Percentiles rank a stretch among this genome's conserved stretches.
Conservation (phyloP, 2,329 filamentous ascomycete species). For the Paraphaeosphaeria minitans region DNA sequence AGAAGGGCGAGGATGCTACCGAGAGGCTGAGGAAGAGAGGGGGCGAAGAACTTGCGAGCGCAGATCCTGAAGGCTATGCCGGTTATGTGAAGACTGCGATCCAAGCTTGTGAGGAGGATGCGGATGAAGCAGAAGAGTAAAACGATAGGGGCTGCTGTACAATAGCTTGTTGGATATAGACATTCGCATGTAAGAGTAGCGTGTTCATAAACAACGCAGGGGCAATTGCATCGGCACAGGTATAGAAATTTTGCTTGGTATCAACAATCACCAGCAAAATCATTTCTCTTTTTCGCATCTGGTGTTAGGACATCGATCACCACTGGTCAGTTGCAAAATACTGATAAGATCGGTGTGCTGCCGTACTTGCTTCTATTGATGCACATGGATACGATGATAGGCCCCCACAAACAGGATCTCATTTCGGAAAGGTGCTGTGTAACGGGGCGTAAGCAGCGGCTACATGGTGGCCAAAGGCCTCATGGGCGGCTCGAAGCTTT, state of each 20-base stretch:
- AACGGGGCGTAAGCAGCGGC: not conserved
- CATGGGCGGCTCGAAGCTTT: not conserved
- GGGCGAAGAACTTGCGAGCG: not conserved
- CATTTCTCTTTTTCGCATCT: not conserved
- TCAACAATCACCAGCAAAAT: not conserved
- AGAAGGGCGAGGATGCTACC: not conserved
- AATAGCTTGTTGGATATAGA: not conserved
- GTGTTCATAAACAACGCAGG: not conserved
- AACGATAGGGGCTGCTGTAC: not conserved
- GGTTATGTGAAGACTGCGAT: conserved; percentile 20
- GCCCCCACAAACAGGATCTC: not conserved
- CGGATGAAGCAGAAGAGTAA: not conserved
- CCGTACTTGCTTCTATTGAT: not conserved
- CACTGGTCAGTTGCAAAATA: not conserved
- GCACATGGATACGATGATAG: not conserved
- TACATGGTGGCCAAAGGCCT: not conserved
- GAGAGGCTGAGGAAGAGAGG: not conserved
- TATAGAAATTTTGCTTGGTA: not conserved
- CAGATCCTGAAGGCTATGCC: not conserved
- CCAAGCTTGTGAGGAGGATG: not conserved
- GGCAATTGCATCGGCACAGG: not conserved
- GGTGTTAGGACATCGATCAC: not conserved
- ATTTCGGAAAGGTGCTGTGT: not conserved
- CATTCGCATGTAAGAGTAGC: not conserved
- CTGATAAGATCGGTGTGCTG: not conserved